phyloP scores from a whole-genome alignment of 2,329 filamentous ascomycete species.

The Pyrenochaeta sp. region DNA sequence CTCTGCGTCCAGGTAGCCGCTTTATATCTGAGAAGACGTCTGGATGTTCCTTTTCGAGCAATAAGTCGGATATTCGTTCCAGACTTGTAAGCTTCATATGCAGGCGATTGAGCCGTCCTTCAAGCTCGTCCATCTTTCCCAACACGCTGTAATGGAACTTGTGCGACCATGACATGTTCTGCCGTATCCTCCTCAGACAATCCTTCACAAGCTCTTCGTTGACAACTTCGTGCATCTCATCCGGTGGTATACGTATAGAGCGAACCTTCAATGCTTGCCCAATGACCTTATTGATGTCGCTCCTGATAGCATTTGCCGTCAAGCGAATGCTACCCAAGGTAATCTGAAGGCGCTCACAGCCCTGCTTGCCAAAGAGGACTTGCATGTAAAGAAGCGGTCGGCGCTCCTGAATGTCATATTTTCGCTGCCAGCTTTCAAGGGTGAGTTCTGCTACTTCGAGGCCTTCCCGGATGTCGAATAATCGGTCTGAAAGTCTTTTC shows the following conservation, averaged over 20 bases:
- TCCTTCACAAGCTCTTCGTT: conserved; percentile 23
- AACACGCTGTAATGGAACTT: conserved; percentile 31
- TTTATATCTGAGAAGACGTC: conserved; percentile 28
- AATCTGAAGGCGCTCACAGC: conserved; percentile 23
- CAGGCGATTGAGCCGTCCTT: conserved; percentile 23
- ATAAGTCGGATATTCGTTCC: conserved; percentile 31
- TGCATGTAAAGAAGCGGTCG: conserved; percentile 27
- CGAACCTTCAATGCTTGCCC: conserved; percentile 22
- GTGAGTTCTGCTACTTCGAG: conserved; percentile 25
- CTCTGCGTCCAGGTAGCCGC: conserved; percentile 29
- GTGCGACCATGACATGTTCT: conserved; percentile 24
- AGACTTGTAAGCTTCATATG: conserved; percentile 27
- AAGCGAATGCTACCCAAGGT: conserved; percentile 22
- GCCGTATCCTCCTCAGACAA: conserved; percentile 24
- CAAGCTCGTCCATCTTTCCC: conserved; percentile 22
- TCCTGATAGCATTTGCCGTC: conserved; percentile 14
- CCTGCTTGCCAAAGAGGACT: conserved; percentile 30
- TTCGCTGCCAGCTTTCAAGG: conserved; percentile 32
- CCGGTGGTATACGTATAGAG: conserved; percentile 3
- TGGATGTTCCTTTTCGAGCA: conserved; percentile 33
- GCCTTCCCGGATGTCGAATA: conserved; percentile 32
- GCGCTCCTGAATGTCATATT: conserved; percentile 28
- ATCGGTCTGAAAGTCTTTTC: conserved; percentile 25
- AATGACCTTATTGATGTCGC: conserved; percentile 26
- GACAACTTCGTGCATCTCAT: conserved; percentile 4